phyloP scores from a whole-genome alignment of 176 grass and related monocot species.

The Juncus effusus region DNA sequence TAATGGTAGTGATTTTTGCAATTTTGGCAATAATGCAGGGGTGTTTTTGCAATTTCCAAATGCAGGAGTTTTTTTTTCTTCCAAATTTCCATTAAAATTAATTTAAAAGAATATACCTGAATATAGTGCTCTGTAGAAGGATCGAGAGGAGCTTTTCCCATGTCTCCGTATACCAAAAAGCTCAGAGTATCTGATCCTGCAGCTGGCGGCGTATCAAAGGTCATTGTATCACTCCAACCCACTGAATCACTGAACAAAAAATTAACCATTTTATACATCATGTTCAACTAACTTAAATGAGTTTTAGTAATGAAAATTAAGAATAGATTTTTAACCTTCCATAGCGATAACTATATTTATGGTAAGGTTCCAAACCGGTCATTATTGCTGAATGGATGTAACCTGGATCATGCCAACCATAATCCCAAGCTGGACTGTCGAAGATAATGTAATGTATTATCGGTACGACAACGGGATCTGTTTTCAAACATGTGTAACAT shows the following conservation, averaged over 20 bases:
- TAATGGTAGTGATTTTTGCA: no score
- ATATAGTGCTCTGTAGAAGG: constrained; percentile 65
- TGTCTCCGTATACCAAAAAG: constrained; percentile 64
- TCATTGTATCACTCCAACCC: constrained; percentile 45
- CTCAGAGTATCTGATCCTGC: constrained; percentile 39
- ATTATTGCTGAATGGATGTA: not conserved
- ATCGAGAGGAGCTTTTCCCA: constrained; percentile 78
- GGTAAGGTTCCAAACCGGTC: constrained; percentile 52
- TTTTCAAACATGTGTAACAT: no score
- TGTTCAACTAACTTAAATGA: not conserved
- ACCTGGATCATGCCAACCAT: not conserved
- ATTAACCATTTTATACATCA: not conserved
- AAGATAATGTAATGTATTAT: no score
- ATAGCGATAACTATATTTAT: constrained; percentile 45
- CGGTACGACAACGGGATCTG: no score
- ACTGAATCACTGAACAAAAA: constrained; percentile 42
- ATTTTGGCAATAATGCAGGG: no score
- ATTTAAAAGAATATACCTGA: constrained; percentile 29
- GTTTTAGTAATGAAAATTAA: no score
- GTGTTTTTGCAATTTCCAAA: no score
- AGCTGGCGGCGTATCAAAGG: constrained; percentile 55
- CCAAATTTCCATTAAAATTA: no score
- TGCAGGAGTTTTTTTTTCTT: no score
- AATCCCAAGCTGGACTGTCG: not conserved
- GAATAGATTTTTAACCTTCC: constrained; percentile 36